Conservation (phyloP, 208 protist species). For the Trichomonas vaginalis region DNA sequence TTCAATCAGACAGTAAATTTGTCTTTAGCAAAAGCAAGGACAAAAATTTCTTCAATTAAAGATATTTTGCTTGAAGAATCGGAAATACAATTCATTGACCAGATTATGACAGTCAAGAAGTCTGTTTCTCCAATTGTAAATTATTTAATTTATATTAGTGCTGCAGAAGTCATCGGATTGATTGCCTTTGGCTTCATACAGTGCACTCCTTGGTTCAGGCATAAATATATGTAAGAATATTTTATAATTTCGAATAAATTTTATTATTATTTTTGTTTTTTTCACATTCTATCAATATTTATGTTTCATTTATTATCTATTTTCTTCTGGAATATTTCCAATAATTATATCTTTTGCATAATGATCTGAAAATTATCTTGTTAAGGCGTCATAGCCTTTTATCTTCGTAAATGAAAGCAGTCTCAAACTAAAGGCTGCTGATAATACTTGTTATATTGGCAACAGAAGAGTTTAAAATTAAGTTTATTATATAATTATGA, state of each 20-base stretch:
- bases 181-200: neutral
- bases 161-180: neutral
- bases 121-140: neutral
- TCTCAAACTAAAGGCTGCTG: too few species aligned
- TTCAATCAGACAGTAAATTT: neutral
- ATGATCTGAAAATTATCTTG: too few species aligned
- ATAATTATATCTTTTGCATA: too few species aligned
- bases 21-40: neutral
- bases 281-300: too few species aligned
- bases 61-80: neutral
- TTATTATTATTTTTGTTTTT: too few species aligned
- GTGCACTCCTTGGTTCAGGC: neutral
- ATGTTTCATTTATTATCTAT: too few species aligned
- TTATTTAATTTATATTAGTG: neutral
- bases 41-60: neutral
- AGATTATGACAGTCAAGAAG: neutral
- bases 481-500: too few species aligned
- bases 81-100: neutral
- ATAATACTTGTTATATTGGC: too few species aligned
- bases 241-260: neutral
- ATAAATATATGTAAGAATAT: neutral
- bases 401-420: too few species aligned
- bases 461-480: too few species aligned
- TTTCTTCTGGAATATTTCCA: too few species aligned
- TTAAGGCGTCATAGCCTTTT: too few species aligned